A percentile compares a stretch with the other conserved stretches of the same genome.
These are phyloP conservation scores for Clausena lansium DNA, from an alignment of 345 rosid genomes.

Conservation along the genomic window DNA sequence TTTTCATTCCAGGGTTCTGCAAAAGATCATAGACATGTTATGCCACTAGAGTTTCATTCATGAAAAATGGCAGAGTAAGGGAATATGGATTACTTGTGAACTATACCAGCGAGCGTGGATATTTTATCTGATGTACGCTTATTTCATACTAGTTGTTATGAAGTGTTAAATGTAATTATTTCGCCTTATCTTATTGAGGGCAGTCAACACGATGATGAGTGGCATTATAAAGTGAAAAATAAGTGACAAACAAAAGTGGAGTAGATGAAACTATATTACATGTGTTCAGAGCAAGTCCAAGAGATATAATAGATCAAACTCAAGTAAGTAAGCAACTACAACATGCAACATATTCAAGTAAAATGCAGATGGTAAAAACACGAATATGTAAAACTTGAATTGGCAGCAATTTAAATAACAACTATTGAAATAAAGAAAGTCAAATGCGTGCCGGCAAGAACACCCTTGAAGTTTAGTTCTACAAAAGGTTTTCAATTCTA, in stretches of 20 bases:
- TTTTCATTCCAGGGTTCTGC: slow-evolving; percentile 46
- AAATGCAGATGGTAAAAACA: background rate
- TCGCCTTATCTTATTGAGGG: background rate
- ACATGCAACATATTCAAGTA: background rate
- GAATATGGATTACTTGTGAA: background rate
- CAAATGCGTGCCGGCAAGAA: too few species aligned
- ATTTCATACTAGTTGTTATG: background rate
- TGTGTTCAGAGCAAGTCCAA: background rate
- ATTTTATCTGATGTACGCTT: background rate
- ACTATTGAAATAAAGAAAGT: background rate
- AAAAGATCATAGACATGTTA: background rate
- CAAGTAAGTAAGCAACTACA: background rate
- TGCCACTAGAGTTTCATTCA: background rate
- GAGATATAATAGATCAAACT: background rate
- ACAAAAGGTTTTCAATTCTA: background rate
- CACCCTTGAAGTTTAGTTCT: background rate
- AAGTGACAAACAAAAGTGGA: background rate
- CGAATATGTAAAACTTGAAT: background rate
- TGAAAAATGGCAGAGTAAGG: background rate
- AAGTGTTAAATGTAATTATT: background rate
- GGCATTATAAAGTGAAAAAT: background rate
- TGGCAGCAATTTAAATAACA: background rate
- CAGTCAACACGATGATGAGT: background rate
- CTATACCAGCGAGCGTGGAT: background rate
- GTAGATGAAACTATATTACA: background rate